Evolutionary conservation across 192 early-diverging fungal genomes (phyloP).

Genomic region (Umbelopsis ramanniana): DNA sequence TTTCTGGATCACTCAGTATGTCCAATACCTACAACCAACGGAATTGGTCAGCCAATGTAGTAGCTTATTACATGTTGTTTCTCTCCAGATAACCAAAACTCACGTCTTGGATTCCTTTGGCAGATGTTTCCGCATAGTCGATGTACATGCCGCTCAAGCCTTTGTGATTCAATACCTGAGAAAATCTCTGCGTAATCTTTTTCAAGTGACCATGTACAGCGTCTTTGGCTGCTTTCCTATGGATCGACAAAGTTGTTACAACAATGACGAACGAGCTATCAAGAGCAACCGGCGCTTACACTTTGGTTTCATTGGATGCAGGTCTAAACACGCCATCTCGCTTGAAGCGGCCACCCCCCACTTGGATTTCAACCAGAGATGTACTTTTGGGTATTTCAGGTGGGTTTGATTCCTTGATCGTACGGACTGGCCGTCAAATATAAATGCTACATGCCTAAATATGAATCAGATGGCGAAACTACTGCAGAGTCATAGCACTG

Average conservation of each 20-base stretch:
- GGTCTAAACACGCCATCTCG: not conserved
- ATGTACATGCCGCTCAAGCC: not conserved
- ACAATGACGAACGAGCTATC: no score
- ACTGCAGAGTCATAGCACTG: no score
- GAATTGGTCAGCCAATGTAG: not conserved
- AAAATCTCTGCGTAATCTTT: not conserved
- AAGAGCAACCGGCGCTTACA: not conserved
- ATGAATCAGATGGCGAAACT: no score
- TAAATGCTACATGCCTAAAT: no score
- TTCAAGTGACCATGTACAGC: not conserved
- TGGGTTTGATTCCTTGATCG: not conserved
- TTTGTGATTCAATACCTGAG: constrained; percentile 1
- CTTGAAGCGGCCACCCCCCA: not conserved
- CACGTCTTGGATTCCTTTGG: not conserved
- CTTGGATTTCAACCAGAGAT: not conserved
- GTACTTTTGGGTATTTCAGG: not conserved
- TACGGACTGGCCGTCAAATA: not conserved
- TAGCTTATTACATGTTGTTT: no score
- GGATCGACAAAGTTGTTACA: not conserved
- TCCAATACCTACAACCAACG: not conserved
- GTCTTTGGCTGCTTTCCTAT: not conserved
- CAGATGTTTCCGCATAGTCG: constrained; percentile 4
- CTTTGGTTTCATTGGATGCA: not conserved
- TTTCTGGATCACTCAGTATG: not conserved
- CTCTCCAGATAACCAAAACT: not conserved